Base-by-base conservation (phyloP, 1,284 basidiomycete species). In the Coniferiporia weirii region DNA sequence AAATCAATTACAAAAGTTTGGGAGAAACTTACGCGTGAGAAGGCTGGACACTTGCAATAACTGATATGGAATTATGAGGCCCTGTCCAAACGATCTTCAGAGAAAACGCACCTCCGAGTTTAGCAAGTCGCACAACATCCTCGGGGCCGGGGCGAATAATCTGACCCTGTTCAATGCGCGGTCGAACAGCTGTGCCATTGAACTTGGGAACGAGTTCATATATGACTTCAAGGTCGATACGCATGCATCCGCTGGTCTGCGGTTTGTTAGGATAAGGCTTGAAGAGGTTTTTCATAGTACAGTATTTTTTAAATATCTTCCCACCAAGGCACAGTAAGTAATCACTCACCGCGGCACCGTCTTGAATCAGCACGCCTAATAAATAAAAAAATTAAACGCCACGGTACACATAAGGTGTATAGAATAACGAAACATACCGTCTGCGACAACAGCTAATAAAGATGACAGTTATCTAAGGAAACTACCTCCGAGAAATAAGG, bases 21-120 rank as follows among this genome's bases (percentile, higher is more conserved):
- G 17, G 27, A 27, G 35, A 48, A 47, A 79, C 85, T 71, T 65
- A 89, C 87, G 75, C 92, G 75, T 97, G 94, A 0, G 93, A 96
- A 0, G 95, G 95, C 68, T 98, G 95, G 22, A 95, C 91, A 64
- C 93, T 95, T 1, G 90, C 82, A 65, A 97, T 91, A 15, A 97
- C 91, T 93, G 51, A 36, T 40, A 27, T 5, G 27, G 5, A 27
- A 27, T 3, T 27, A 27, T 27, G 2, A 27, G 27, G 5, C 5
- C 27, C 27, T 5, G 27, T 27, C 27, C 5, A 27, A 27, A 27
- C 27, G 27, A 27, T 27, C 27, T 27, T 27, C 27, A 10, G 9
- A 10, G 9, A 22, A 36, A 12, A 70, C 81, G 45, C 59, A 87
- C 91, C 84, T 66, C 91, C 91, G 9, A 96, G 76, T 48, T 73